phyloP scores from a whole-genome alignment of 345 rosid genomes.

The Erodium maritimum region DNA sequence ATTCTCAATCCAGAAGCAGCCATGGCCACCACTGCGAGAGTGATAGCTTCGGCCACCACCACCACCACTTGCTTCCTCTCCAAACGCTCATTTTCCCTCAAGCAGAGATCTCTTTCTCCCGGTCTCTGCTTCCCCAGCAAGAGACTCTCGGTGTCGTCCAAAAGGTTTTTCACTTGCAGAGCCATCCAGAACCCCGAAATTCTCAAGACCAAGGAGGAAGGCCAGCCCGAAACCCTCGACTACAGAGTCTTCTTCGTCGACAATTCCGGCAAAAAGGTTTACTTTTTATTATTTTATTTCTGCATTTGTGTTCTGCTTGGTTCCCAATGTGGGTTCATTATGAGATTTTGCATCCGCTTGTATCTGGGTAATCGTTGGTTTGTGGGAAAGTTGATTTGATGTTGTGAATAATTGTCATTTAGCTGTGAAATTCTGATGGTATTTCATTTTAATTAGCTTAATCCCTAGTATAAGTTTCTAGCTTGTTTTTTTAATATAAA shows the following conservation, averaged over 20 bases:
- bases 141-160: conserved; percentile 19
- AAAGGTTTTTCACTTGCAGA: conserved; percentile 43
- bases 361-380: no score
- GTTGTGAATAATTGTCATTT: not conserved
- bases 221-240: conserved; percentile 66
- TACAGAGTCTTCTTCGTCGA: conserved; percentile 67
- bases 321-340: not conserved
- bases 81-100: conserved; percentile 23
- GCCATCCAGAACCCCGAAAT: conserved; percentile 48
- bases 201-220: conserved; percentile 50
- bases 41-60: conserved; percentile 28
- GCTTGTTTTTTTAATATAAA: not conserved
- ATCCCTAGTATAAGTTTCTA: not conserved
- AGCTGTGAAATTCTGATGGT: no score
- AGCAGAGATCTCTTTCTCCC: conserved; percentile 14
- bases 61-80: conserved; percentile 36
- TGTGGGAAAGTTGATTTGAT: not conserved
- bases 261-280: conserved; percentile 61
- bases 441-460: no score
- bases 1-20: not conserved
- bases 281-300: not conserved
- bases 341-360: not conserved
- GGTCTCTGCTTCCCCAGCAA: conserved; percentile 15
- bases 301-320: not conserved
- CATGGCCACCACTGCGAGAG: conserved; percentile 49